Evolutionary conservation across 768 basidiomycete genomes (phyloP).

Genomic region (Termitomyces bulborhizus): DNA sequence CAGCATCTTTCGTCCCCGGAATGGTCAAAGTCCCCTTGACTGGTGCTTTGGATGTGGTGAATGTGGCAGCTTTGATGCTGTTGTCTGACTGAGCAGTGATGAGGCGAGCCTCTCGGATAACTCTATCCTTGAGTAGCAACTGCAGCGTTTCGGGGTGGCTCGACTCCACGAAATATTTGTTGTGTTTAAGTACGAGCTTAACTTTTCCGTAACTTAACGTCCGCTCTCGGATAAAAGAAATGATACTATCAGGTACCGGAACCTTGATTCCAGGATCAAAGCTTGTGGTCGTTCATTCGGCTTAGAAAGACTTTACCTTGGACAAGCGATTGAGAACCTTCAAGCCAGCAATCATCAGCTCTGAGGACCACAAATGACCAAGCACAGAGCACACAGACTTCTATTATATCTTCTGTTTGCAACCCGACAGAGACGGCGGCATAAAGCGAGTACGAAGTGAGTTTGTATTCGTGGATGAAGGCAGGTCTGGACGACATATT

Average conservation of each 20-base stretch:
- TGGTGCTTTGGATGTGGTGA: slow-evolving; percentile 79
- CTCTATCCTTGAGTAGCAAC: slow-evolving; percentile 75
- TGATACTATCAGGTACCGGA: slow-evolving; percentile 85
- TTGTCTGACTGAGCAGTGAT: slow-evolving; percentile 62
- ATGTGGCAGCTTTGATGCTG: slow-evolving; percentile 69
- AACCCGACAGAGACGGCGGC: slow-evolving; percentile 98
- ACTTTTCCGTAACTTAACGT: slow-evolving; percentile 98
- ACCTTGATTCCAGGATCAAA: slow-evolving; percentile 44
- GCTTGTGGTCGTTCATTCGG: not conserved
- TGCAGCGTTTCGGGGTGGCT: slow-evolving; percentile 92
- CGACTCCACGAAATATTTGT: slow-evolving; percentile 96
- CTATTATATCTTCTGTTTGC: slow-evolving; percentile 97
- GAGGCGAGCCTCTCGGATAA: slow-evolving; percentile 82
- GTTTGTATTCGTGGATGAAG: slow-evolving; percentile 98
- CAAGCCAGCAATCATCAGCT: slow-evolving; percentile 20
- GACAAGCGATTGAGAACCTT: slow-evolving; percentile 79
- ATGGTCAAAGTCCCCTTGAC: slow-evolving; percentile 79
- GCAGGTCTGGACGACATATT: slow-evolving; percentile 61
- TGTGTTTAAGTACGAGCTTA: slow-evolving; percentile 95
- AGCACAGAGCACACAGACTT: slow-evolving; percentile 53
- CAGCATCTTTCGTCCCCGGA: slow-evolving; percentile 75
- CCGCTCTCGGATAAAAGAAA: slow-evolving; percentile 83
- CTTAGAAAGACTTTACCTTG: slow-evolving; percentile 40
- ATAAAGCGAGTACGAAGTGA: slow-evolving; percentile 96
- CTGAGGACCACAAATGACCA: slow-evolving; percentile 13